Evolutionary conservation across 1,139 yeast species (phyloP), one percentile per base, ranked within the genome.

Genomic region (Suhomyces kunorum): DNA sequence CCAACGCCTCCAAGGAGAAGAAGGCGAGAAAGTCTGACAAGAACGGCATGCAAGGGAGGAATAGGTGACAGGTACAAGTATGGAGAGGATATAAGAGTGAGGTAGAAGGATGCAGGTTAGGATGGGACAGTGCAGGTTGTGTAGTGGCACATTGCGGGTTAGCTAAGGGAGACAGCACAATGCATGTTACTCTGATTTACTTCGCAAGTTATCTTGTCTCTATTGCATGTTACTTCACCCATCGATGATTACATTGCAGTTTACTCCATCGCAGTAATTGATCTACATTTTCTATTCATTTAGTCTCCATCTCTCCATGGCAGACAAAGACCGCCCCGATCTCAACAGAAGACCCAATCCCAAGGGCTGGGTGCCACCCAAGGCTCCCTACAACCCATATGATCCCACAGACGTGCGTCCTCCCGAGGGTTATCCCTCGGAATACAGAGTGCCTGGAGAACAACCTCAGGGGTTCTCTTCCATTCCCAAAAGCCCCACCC

Each of bases 381-480:
- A 75, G 47, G 92, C 90, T 2, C 92, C 92, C 0, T 87, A 86
- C 57, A 87, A 87, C 51, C 95, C 95, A 3, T 87, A 82, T 55
- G 96, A 87, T 56, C 86, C 92, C 0, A 64, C 78, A 0, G 96
- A 87, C 58, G 59, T 68, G 27, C 69, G 96, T 38, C 95, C 96
- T 0, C 78, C 95, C 0, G 81, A 80, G 56, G 95, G 95, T 2
- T 87, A 87, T 49, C 96, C 96, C 1, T 82, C 90, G 9, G 96
- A 87, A 58, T 86, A 70, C 59, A 67, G 72, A 45, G 60, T 78
- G 4, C 85, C 87, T 0, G 78, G 81, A 0, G 68, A 66, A 33
- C 64, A 71, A 39, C 80, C 80, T 15, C 58, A 66, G 19, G 78
- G 77, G 19, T 82, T 83, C 66, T 71, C 83, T 2, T 67, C 79